These are phyloP conservation scores for Chalciporus sp. DNA, from an alignment of 1,284 basidiomycete species.

Conservation along the genomic window DNA sequence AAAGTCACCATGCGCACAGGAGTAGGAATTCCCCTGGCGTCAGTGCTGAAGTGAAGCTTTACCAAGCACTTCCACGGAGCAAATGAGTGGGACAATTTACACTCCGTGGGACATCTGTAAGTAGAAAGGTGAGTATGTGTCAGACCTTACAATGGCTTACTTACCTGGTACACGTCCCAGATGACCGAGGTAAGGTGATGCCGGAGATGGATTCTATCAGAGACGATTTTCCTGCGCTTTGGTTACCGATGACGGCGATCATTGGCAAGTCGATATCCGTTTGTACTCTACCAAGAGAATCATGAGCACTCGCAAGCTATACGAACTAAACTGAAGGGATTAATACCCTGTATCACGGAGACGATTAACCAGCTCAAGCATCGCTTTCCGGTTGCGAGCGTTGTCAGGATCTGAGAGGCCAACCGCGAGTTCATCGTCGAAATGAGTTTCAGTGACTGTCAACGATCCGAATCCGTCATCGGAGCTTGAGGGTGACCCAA, in stretches of 20 bases:
- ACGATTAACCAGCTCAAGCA: slow-evolving; percentile 56
- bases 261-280: slow-evolving; percentile 69
- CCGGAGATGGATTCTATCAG: slow-evolving; percentile 76
- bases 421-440: slow-evolving; percentile 25
- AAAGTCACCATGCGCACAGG: slow-evolving; percentile 49
- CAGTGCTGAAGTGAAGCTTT: slow-evolving; percentile 53
- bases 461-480: neutral
- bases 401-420: slow-evolving; percentile 49
- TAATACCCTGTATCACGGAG: slow-evolving; percentile 58
- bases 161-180: slow-evolving; percentile 68
- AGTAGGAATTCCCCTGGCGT: slow-evolving; percentile 44
- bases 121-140: neutral
- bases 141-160: neutral
- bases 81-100: slow-evolving; percentile 51
- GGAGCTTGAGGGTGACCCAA: neutral
- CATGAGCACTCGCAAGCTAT: neutral
- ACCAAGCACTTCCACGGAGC: slow-evolving; percentile 62
- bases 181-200: slow-evolving; percentile 65
- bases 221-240: slow-evolving; percentile 74
- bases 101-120: slow-evolving; percentile 72
- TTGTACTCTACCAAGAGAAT: slow-evolving; percentile 48
- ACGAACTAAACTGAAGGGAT: neutral
- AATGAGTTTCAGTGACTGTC: neutral
- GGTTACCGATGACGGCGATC: slow-evolving; percentile 68
- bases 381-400: slow-evolving; percentile 39